phyloP scores from a whole-genome alignment of 768 basidiomycete genomes.

The Russula brevipes region DNA sequence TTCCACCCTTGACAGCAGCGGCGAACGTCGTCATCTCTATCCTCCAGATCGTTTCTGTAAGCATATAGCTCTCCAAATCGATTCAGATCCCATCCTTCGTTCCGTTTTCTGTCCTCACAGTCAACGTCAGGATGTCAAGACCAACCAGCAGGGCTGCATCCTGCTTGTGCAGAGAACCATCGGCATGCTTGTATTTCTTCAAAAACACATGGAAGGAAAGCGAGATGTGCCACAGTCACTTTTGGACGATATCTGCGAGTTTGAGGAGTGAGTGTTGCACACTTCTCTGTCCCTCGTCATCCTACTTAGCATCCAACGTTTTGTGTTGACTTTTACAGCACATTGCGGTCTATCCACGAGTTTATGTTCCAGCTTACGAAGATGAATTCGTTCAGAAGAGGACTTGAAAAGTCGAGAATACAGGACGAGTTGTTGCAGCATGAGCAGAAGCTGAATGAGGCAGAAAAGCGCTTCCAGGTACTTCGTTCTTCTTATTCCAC shows the following conservation, averaged over 20 bases:
- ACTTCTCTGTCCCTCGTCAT: too few relatives aligned
- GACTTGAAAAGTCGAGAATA: constrained; percentile 21
- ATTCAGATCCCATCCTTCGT: background rate
- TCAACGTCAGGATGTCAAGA: constrained; percentile 20
- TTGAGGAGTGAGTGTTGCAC: constrained; percentile 23
- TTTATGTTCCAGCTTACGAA: constrained; percentile 24
- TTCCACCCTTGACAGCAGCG: constrained; percentile 19
- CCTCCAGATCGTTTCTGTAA: constrained; percentile 20
- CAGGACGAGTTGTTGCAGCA: constrained; percentile 16
- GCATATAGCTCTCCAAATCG: background rate
- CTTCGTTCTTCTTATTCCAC: too few relatives aligned
- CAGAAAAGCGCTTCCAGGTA: constrained; percentile 25
- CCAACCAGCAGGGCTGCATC: constrained; percentile 24
- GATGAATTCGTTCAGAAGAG: constrained; percentile 23
- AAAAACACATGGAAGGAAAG: constrained; percentile 26
- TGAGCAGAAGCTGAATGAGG: constrained; percentile 21
- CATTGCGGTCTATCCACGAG: constrained; percentile 23
- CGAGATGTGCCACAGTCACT: constrained; percentile 26
- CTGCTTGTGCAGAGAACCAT: constrained; percentile 22
- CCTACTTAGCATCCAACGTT: too few relatives aligned
- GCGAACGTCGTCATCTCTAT: constrained; percentile 19
- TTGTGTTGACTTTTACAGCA: constrained; percentile 1
- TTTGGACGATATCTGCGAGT: constrained; percentile 25
- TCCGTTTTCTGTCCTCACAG: background rate
- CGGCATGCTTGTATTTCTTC: constrained; percentile 18